Evolutionary conservation across 352 stramenopile species (phyloP), one percentile per base, ranked within the genome.

Genomic region (Peronosclerospora sorghi): DNA sequence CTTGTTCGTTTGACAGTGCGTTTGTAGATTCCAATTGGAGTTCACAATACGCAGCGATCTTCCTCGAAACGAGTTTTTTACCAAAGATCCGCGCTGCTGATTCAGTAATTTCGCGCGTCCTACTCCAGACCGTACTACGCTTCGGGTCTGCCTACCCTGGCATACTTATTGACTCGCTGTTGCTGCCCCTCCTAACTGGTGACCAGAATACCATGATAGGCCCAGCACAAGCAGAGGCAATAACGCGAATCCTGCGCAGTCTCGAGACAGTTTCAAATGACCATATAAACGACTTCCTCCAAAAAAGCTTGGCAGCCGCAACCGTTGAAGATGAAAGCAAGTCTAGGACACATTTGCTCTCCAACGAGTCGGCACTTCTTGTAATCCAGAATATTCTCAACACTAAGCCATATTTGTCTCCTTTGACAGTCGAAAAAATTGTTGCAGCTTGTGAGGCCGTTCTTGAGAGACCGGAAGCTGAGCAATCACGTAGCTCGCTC

Each of bases 311-410:
- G 4, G 24, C 47, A 19, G 35, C 17, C 28, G 23, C 36, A 32
- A 19, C 21, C 3, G 15, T 29, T 2, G 45, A 38, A 9, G 28
- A 48, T 24, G 28, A 29, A 10, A 34, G 2, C 17, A 56, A 32
- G 26, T 29, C 26, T n/a, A 23, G 17, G n/a, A 34, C 36, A 5
- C 68, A 74, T 44, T 50, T 79, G 32, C 57, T 88, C 6, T 56
- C 71, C 12, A 86, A 79, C 35, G 76, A 88, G 20, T 62, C 72
- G 2, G 61, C 54, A n/a, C 38, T 88, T 10, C 56, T 86, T 15
- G 68, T 86, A n/a, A 73, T 80, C 34, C 76, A 86, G 48, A 88
- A 81, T 40, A 65, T 80, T 15, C 47, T 88, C 30, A 83, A 72
- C 23, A 57, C 65, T 17, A 81, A 84, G 14, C 65, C 76, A 18